These are phyloP conservation scores for Lepiota brunneoincarnata DNA, from an alignment of 768 basidiomycete genomes.

Conservation along the genomic window DNA sequence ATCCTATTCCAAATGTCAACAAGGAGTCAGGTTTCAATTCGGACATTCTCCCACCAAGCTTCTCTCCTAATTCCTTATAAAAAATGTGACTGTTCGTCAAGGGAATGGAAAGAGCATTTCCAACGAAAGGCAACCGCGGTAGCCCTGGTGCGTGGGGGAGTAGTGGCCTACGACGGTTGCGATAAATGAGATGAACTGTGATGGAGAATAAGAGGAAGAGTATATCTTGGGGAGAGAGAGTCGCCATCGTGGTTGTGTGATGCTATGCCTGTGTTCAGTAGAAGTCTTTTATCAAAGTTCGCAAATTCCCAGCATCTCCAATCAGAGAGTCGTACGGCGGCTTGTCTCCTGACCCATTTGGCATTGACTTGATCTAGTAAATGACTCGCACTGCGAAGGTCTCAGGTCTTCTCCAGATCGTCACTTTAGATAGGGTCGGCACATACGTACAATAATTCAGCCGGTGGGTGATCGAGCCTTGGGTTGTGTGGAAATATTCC, in stretches of 20 bases:
- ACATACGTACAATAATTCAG: too few species aligned
- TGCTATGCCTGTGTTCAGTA: background rate
- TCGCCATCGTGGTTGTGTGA: background rate
- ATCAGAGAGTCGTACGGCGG: background rate
- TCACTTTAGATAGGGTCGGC: too few species aligned
- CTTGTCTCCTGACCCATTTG: too few species aligned
- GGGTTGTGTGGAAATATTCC: too few species aligned
- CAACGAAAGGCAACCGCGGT: conserved; percentile 9
- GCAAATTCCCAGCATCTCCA: background rate
- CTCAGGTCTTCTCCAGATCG: too few species aligned
- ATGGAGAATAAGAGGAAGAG: background rate
- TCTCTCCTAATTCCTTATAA: conserved; percentile 9
- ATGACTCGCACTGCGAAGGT: too few species aligned
- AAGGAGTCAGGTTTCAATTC: background rate
- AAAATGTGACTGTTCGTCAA: conserved; percentile 3
- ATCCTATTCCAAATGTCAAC: conserved; percentile 4
- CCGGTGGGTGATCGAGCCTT: too few species aligned
- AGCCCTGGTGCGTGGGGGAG: conserved; percentile 8
- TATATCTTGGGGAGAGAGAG: background rate
- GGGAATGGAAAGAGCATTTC: conserved; percentile 11
- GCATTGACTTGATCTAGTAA: too few species aligned
- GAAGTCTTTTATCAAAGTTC: background rate
- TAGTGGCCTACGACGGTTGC: background rate
- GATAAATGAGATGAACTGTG: background rate
- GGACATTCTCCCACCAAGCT: conserved; percentile 7